Evolutionary conservation across 345 rosid genomes (phyloP), one percentile per base, ranked within the genome.

Genomic region (Gossypium mustelinum): DNA sequence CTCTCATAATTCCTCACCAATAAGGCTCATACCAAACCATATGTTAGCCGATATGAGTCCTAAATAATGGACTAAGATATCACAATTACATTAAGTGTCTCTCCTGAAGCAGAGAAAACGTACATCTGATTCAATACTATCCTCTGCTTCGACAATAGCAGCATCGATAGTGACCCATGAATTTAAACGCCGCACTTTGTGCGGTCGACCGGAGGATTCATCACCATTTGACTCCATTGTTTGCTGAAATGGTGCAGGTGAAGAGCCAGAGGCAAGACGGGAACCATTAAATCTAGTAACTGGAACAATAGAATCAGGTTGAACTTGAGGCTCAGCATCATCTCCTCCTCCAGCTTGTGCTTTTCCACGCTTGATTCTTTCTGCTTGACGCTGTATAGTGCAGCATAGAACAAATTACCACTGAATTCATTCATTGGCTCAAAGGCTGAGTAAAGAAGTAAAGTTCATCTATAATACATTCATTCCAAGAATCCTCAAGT

Each of bases 261-360:
- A 55, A 77, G 93, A 90, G 76, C 88, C 97, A 18, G 98, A 88
- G 75, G 99, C 94, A 74, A 95, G 99, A 72, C 97, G 89, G 75
- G 98, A 91, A 76, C 98, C 93, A 64, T 72, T 90, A 83, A 82
- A 90, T 72, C 81, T 85, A 79, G 90, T 45, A 82, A 88, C 91
- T 25, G 98, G 89, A 80, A 93, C 98, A 79, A 95, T 82, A 72
- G 85, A 77, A 44, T 89, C 85, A 70, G 88, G 86, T 77, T 81
- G 83, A 76, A 71, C 76, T 78, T 66, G 82, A 63, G 89, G 92
- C 70, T 81, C 86, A 2, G 82, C 84, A 75, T 93, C 94, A 85
- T 86, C 84, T 73, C 85, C 85, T 84, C 89, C 86, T 76, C 82
- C 86, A n/a, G 75, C 75, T 45, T 86, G 89, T 60, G 79, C 84